phyloP scores from a whole-genome alignment of 2,329 filamentous ascomycete species.

The Corniculantispora saksenae region DNA sequence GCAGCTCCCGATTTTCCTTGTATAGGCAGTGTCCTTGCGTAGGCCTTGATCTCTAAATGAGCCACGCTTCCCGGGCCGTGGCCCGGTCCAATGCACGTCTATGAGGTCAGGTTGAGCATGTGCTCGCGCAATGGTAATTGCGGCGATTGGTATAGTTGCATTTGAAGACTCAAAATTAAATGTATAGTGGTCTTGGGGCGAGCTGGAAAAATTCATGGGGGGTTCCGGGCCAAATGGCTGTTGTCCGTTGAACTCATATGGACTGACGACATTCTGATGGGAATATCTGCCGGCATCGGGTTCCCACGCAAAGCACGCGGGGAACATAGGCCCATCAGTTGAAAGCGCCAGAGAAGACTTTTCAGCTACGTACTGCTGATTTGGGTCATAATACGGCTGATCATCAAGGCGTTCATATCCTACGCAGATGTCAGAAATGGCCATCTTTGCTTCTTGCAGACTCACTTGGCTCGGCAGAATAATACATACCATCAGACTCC shows the following conservation, averaged over 20 bases:
- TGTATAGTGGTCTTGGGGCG: neutral
- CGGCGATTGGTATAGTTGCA: neutral
- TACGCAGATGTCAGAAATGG: neutral
- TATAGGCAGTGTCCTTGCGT: conserved; percentile 57
- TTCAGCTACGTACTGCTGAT: conserved; percentile 16
- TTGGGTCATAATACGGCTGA: neutral
- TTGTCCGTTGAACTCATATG: conserved; percentile 3
- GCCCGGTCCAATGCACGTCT: neutral
- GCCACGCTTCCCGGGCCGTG: conserved; percentile 41
- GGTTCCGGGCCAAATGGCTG: neutral
- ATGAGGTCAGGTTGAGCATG: neutral
- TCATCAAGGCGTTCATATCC: conserved; percentile 11
- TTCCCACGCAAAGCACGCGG: neutral
- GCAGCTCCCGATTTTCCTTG: conserved; percentile 59
- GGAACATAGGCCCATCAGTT: neutral
- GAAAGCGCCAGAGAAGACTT: conserved; percentile 7
- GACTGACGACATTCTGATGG: conserved; percentile 1
- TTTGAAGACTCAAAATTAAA: neutral
- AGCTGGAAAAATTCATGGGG: neutral
- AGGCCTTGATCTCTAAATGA: conserved; percentile 56
- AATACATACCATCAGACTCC: conserved; percentile 6
- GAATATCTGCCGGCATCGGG: conserved; percentile 6
- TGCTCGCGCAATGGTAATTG: neutral
- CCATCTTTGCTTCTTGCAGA: no score
- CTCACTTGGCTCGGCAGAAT: no score